Evolutionary conservation across 441 rosid species (phyloP).

Genomic region (Omphalea diandra): DNA sequence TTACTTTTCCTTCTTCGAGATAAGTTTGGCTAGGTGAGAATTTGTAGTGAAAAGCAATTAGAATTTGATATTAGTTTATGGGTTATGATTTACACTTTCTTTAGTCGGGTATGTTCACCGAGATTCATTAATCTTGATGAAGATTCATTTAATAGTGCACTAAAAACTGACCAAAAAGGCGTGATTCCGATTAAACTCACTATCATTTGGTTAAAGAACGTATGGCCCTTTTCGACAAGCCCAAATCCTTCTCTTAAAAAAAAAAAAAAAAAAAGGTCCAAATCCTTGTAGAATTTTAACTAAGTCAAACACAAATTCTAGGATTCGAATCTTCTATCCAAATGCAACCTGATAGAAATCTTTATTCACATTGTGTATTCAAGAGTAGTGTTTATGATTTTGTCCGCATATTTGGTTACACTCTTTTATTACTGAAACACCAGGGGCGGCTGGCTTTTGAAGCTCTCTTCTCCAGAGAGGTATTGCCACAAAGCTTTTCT

Average conservation of each 20-base stretch:
- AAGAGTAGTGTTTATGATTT: neutral
- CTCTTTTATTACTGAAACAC: slow-evolving; percentile 13
- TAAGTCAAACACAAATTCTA: neutral
- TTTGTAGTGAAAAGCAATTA: neutral
- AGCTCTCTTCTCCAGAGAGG: slow-evolving; percentile 85
- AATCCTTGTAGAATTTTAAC: too few relatives aligned
- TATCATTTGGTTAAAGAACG: neutral
- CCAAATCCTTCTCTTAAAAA: too few relatives aligned
- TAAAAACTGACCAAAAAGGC: too few relatives aligned
- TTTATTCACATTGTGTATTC: neutral
- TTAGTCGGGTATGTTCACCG: neutral
- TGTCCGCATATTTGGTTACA: slow-evolving; percentile 12
- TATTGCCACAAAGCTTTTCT: slow-evolving; percentile 90
- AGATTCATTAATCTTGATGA: slow-evolving; percentile 7
- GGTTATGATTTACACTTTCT: neutral
- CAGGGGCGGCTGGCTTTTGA: slow-evolving; percentile 91
- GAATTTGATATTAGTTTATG: neutral
- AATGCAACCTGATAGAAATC: neutral
- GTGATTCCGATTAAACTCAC: too few relatives aligned
- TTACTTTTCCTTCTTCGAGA: neutral
- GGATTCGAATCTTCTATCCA: neutral
- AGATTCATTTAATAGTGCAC: slow-evolving; percentile 2
- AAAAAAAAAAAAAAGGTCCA: too few relatives aligned
- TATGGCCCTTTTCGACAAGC: neutral
- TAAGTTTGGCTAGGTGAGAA: neutral